A percentile compares a stretch with the other conserved stretches of the same genome.
Conservation (phyloP, 352 stramenopile genomes). For the Pythium brachiatum region DNA sequence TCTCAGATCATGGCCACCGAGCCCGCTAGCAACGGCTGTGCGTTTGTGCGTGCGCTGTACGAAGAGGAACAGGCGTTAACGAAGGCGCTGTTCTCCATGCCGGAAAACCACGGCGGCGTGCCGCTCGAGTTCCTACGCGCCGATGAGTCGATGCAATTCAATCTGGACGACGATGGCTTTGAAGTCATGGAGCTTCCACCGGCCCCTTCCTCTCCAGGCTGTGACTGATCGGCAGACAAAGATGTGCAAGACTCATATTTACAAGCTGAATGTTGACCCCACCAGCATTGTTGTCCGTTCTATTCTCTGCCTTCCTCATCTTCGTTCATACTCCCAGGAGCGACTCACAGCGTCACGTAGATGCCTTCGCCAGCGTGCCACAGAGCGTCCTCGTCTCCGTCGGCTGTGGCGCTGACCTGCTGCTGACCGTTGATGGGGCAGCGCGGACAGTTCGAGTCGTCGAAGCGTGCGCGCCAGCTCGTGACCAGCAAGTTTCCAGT, state of each 20-base stretch:
- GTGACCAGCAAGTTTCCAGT: conserved; percentile 59
- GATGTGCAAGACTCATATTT: conserved; percentile 8
- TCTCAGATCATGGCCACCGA: conserved; percentile 18
- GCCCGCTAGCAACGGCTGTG: conserved; percentile 27
- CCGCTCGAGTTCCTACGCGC: conserved; percentile 65
- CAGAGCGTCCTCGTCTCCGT: conserved; percentile 47
- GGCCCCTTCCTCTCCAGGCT: background rate
- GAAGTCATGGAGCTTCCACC: conserved; percentile 50
- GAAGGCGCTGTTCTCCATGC: conserved; percentile 65
- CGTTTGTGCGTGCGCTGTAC: conserved; percentile 45
- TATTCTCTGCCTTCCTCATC: conserved; percentile 3
- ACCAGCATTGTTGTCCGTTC: background rate
- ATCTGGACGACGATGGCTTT: conserved; percentile 79
- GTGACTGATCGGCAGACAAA: background rate
- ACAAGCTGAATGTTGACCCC: background rate
- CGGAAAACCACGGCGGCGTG: conserved; percentile 70
- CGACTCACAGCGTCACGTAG: conserved; percentile 40
- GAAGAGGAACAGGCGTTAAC: conserved; percentile 51
- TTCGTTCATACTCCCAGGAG: background rate
- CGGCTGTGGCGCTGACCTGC: conserved; percentile 65
- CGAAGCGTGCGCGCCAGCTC: conserved; percentile 48
- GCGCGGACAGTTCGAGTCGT: conserved; percentile 76
- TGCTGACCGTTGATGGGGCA: conserved; percentile 87
- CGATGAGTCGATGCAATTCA: conserved; percentile 71
- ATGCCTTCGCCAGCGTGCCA: conserved; percentile 85